Percentiles rank a stretch among this genome's conserved stretches.
Evolutionary conservation across 805 yeast species (phyloP).

Genomic region (Wickerhamiella vanderwaltii): DNA sequence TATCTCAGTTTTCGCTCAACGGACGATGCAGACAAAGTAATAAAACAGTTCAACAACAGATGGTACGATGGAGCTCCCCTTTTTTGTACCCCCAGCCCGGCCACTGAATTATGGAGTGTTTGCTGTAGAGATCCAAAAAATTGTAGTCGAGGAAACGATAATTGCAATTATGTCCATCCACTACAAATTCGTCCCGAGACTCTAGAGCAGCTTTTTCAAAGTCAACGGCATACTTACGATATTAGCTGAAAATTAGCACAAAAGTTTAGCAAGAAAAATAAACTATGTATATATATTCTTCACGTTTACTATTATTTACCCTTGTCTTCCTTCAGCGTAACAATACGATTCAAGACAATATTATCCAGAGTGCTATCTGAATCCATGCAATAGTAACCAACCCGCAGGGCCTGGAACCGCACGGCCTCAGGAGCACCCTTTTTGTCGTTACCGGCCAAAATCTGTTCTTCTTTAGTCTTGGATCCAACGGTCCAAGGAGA

Average conservation of each 20-base stretch:
- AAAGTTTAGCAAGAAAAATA: not conserved
- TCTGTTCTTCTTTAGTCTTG: slow-evolving; percentile 26
- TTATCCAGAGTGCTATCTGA: slow-evolving; percentile 51
- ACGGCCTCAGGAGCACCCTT: slow-evolving; percentile 61
- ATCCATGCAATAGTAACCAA: slow-evolving; percentile 90
- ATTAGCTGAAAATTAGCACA: not conserved
- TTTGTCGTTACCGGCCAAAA: slow-evolving; percentile 53
- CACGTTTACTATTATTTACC: slow-evolving; percentile 4
- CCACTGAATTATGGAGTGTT: slow-evolving; percentile 54
- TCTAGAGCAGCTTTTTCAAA: slow-evolving; percentile 32
- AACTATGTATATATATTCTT: not conserved
- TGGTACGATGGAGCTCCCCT: slow-evolving; percentile 79
- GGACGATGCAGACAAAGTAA: slow-evolving; percentile 49
- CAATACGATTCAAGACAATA: slow-evolving; percentile 78
- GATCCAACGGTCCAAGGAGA: slow-evolving; percentile 72
- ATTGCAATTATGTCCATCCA: slow-evolving; percentile 77
- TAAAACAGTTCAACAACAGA: slow-evolving; percentile 51
- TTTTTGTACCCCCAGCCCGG: slow-evolving; percentile 69
- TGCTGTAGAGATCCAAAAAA: slow-evolving; percentile 56
- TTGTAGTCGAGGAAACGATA: slow-evolving; percentile 65
- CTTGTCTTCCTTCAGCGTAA: slow-evolving; percentile 74
- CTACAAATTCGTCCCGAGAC: slow-evolving; percentile 41
- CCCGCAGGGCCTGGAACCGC: slow-evolving; percentile 94
- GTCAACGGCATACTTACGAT: slow-evolving; percentile 28
- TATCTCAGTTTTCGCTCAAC: slow-evolving; percentile 49